phyloP scores from a whole-genome alignment of 2,329 filamentous ascomycete species.

The Pseudogymnoascus sp. region DNA sequence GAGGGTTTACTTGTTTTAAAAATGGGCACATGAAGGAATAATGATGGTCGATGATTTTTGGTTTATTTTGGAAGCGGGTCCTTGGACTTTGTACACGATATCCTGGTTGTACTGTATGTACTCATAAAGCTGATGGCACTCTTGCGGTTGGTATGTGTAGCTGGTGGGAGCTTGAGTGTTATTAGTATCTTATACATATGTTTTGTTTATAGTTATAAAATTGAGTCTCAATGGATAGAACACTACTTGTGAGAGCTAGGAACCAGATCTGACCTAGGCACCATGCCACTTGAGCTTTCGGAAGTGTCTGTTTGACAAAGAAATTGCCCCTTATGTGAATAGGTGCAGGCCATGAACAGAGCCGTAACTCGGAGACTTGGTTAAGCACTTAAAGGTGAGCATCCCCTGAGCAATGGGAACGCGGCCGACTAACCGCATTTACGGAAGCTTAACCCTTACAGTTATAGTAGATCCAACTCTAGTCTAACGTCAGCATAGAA shows the following conservation, averaged over 20 bases:
- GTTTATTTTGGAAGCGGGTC: constrained; percentile 7
- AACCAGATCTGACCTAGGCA: not conserved
- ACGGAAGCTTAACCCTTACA: not conserved
- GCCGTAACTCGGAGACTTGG: not conserved
- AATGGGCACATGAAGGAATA: constrained; percentile 5
- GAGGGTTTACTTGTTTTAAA: constrained; percentile 2
- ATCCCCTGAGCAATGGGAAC: not conserved
- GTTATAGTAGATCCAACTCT: not conserved
- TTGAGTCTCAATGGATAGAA: not conserved
- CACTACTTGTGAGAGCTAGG: not conserved
- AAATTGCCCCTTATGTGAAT: not conserved
- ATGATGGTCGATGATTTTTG: constrained; percentile 6
- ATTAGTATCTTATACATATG: constrained; percentile 1
- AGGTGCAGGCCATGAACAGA: not conserved
- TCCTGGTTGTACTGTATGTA: constrained; percentile 7
- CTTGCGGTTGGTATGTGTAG: not conserved
- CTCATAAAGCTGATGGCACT: not conserved
- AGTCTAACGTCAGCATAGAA: not conserved
- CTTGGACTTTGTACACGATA: constrained; percentile 8
- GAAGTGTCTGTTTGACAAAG: not conserved
- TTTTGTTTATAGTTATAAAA: constrained; percentile 6
- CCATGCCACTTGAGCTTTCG: not conserved
- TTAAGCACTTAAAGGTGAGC: not conserved
- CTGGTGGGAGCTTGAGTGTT: constrained; percentile 1
- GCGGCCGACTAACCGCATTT: not conserved